Base-by-base conservation (phyloP, 768 basidiomycete species). In the Cubamyces sp. region DNA sequence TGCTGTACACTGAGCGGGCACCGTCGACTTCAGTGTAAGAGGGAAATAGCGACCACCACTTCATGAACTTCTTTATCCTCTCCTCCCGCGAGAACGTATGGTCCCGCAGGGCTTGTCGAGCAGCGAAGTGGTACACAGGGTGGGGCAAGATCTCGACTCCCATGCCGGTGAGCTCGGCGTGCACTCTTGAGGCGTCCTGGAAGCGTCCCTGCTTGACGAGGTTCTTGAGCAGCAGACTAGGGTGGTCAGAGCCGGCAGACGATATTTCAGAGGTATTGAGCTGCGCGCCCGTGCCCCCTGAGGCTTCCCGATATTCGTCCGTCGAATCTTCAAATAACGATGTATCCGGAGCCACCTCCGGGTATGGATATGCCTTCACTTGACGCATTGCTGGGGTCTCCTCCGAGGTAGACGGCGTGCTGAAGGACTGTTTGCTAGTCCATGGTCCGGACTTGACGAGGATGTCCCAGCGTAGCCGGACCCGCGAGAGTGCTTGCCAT, bases 11-110 rank as follows among this genome's bases (percentile, higher is more conserved):
- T 15, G 65, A 51, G 14, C 59, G 40, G 2, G 43, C 54, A 49
- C 9, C 59, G 15, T 7, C 26, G 5, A 21, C 15, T 25, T 23
- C 46, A 3, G 21, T 28, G 18, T 8, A 19, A 2, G 50, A 8
- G 4, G 84, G 83, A 14, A 77, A 66, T 43, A 83, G 74, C 5
- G 75, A 71, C 54, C 82, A 67, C 84, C 84, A 86, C 15, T 73
- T 67, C 2, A 68, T 61, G 47, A 78, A 77, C n/a, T 57, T 54
- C 39, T 57, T 60, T 12, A 66, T 48, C 15, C 62, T 72, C 25
- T 71, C 59, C 40, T 68, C 66, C 7, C 43, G 55, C 11, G 63
- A 28, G 4, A 60, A 37, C 19, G 4, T 21, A 21, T 59, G 57
- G 5, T 34, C 28, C 64, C 18, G 56, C 46, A 82, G 69, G 16